phyloP scores from a whole-genome alignment of 2,329 filamentous ascomycete genomes.

The Podosphaera aphanis region DNA sequence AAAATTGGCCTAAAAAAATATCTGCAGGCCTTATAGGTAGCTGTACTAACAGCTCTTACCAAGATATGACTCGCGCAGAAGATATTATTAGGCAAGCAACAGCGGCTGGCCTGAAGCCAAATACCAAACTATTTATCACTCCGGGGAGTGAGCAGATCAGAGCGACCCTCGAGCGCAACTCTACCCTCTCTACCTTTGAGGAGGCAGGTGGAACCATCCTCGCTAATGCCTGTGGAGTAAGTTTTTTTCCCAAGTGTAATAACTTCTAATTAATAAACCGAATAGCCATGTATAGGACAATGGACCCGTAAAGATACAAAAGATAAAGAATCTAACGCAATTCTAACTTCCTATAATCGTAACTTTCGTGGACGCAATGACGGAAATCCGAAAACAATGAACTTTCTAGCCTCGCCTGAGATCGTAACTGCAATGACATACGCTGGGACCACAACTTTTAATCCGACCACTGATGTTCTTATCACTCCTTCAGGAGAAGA shows the following conservation, averaged over 20 bases:
- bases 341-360: slow-evolving; percentile 97
- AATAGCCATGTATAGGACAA: slow-evolving; percentile 54
- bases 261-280: neutral
- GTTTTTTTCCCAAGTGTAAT: slow-evolving; percentile 30
- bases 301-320: slow-evolving; percentile 87
- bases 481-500: slow-evolving; percentile 53
- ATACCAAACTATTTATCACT: slow-evolving; percentile 81
- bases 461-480: slow-evolving; percentile 74
- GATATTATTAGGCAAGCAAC: slow-evolving; percentile 82
- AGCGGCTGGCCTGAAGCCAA: slow-evolving; percentile 79
- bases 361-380: slow-evolving; percentile 99
- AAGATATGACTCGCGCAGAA: slow-evolving; percentile 84
- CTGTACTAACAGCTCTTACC: slow-evolving; percentile 76
- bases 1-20: slow-evolving; percentile 88
- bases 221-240: slow-evolving; percentile 83
- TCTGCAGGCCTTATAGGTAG: slow-evolving; percentile 95
- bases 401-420: slow-evolving; percentile 92
- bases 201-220: slow-evolving; percentile 88
- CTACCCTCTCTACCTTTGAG: slow-evolving; percentile 82
- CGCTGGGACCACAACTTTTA: slow-evolving; percentile 80
- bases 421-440: slow-evolving; percentile 93
- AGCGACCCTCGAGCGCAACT: slow-evolving; percentile 61
- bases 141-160: slow-evolving; percentile 94
- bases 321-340: slow-evolving; percentile 91
- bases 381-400: slow-evolving; percentile 91